A percentile compares a stretch with the other conserved stretches of the same genome.
Conservation (phyloP, 164 flowering plant species). For the Chimonanthus praecox region DNA sequence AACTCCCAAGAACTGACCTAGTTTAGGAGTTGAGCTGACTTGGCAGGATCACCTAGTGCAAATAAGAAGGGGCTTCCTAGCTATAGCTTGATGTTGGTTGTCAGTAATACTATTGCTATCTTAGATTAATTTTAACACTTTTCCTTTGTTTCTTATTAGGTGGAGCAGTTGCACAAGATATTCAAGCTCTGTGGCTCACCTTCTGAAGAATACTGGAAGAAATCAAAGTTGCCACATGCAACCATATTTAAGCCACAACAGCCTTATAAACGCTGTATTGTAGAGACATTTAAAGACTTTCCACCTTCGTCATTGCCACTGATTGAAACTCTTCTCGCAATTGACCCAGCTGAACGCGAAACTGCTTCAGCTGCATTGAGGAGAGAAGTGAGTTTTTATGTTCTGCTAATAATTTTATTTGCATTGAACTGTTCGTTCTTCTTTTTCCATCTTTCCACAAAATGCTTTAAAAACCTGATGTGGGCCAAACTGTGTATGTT, state of each 20-base stretch:
- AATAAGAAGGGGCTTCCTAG: background rate
- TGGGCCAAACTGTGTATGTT: background rate
- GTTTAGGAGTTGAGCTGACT: background rate
- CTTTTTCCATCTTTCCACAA: background rate
- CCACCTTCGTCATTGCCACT: constrained; percentile 50
- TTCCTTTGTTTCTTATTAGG: constrained; percentile 24
- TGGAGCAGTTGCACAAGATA: constrained; percentile 68
- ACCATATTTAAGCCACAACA: constrained; percentile 62
- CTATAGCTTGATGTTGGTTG: background rate
- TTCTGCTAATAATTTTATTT: background rate
- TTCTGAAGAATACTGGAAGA: constrained; percentile 64
- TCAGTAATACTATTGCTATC: background rate
- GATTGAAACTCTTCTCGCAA: constrained; percentile 42
- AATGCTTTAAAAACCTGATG: background rate
- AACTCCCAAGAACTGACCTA: background rate
- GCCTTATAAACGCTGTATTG: constrained; percentile 42
- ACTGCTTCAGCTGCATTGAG: constrained; percentile 35
- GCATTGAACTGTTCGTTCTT: background rate
- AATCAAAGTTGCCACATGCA: constrained; percentile 54
- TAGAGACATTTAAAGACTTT: constrained; percentile 63
- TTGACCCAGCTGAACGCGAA: constrained; percentile 42
- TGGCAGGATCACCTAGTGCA: background rate
- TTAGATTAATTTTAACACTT: background rate
- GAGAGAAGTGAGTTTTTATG: constrained; percentile 31
- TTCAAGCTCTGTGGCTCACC: constrained; percentile 71